Base-by-base conservation (phyloP, 331 rosid genomes). In the Quercus lobata region DNA sequence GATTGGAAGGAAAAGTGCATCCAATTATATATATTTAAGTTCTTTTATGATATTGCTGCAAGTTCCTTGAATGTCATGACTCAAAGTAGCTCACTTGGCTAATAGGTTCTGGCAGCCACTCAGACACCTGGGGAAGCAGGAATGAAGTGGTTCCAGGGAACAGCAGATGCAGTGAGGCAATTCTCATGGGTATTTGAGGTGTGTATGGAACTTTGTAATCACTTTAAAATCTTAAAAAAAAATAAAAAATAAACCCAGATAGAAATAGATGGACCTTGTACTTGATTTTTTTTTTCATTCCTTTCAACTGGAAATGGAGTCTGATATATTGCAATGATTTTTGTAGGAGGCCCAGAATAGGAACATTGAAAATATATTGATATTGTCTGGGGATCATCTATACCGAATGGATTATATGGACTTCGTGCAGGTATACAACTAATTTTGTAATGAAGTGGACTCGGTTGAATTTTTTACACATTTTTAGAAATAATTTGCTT, bases 121-220 rank as follows among this genome's bases (percentile, higher is more conserved):
- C 98, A 96, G 84, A 93, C 97, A 44, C 87, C 90, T 0, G 99
- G 99, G 72, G 97, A 91, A 79, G 84, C 92, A 18, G 99, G 98
- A 57, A 93, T 89, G 84, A 81, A 90, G 62, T 96, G 99, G 99
- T 96, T 96, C 83, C 98, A 91, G 88, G 99, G 99, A 69, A 93
- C 99, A 9, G 99, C 99, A 1, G 99, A 96, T 87, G 99, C 99
- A 66, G 99, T 96, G 78, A 88, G 99, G 87, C 92, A 88, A 77
- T 93, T 93, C 83, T 83, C 83, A 69, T 93, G 99, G 98, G 85
- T 93, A 81, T 91, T 96, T 83, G 98, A 96, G 98, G 99, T 96
- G 80, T 57, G 81, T 24, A 14, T 4, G 32, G 69, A 80, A 78
- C 35, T 77, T 61, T 80, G 16, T 71, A 25, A 22, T 75, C 12